Evolutionary conservation across 805 yeast species (phyloP).

Genomic region (Metschnikowia lunata): DNA sequence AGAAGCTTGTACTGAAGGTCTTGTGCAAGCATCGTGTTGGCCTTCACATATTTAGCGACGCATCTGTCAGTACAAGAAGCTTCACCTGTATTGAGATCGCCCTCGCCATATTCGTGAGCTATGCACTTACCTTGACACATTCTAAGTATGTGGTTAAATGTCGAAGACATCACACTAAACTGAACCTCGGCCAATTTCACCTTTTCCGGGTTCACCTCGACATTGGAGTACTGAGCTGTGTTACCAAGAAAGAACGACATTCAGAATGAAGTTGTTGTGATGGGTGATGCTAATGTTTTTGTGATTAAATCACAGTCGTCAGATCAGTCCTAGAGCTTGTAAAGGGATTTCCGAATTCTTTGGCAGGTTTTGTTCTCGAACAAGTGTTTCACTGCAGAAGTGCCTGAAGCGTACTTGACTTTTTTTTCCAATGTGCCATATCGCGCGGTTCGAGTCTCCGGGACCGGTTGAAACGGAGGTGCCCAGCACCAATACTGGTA

Average conservation of each 20-base stretch:
- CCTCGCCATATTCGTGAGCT: conserved; percentile 79
- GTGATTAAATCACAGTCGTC: no score
- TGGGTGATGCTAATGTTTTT: no score
- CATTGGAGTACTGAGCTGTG: conserved; percentile 37
- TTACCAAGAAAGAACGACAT: conserved; percentile 66
- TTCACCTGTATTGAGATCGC: conserved; percentile 83
- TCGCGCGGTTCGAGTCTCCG: no score
- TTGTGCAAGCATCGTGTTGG: conserved; percentile 61
- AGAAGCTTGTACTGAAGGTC: conserved; percentile 29
- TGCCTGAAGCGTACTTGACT: no score
- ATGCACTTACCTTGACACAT: conserved; percentile 76
- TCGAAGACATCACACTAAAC: conserved; percentile 52
- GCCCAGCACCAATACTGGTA: no score
- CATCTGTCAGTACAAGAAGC: conserved; percentile 79
- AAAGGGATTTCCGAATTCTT: no score
- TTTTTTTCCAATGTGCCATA: no score
- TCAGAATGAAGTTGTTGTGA: no score
- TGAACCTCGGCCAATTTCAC: conserved; percentile 63
- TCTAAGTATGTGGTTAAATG: conserved; percentile 44
- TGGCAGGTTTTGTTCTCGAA: no score
- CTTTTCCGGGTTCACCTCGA: conserved; percentile 56
- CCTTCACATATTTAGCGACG: conserved; percentile 73
- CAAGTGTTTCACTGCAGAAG: no score
- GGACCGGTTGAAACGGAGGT: no score
- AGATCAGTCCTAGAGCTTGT: no score